Conservation (phyloP, 192 early-diverging fungal genomes). For the Entophlyctis helioformis region DNA sequence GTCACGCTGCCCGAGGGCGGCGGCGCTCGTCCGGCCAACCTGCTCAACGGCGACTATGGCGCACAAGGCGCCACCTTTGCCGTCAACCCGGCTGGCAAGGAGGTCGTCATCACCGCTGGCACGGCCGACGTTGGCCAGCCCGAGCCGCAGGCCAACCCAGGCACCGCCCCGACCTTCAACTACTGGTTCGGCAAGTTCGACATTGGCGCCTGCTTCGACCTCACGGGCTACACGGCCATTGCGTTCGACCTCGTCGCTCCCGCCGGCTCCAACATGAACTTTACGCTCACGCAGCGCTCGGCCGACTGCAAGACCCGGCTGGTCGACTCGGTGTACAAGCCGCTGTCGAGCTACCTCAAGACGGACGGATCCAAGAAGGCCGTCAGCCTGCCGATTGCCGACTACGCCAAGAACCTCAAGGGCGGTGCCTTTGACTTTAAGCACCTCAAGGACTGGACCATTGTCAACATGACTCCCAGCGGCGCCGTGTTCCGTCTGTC, state of each 20-base stretch:
- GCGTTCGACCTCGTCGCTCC: conserved; percentile 19
- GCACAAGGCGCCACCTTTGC: neutral
- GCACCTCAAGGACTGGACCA: conserved; percentile 22
- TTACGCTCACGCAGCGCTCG: conserved; percentile 15
- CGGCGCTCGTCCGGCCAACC: conserved; percentile 5
- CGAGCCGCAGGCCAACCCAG: neutral
- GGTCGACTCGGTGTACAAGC: conserved; percentile 10
- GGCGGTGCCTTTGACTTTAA: conserved; percentile 9
- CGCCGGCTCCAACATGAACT: conserved; percentile 12
- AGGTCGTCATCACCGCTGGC: too few species aligned
- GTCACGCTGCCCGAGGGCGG: conserved; percentile 2
- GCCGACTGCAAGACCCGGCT: conserved; percentile 9
- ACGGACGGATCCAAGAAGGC: conserved; percentile 7
- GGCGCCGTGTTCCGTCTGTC: conserved; percentile 2
- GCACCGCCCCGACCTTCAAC: neutral
- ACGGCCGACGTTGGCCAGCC: too few species aligned
- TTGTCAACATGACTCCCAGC: too few species aligned
- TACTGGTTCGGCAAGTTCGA: conserved; percentile 24
- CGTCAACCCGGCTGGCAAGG: too few species aligned
- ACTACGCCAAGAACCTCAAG: conserved; percentile 3
- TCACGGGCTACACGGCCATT: conserved; percentile 10
- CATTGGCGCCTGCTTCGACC: too few species aligned
- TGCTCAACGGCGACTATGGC: conserved; percentile 15
- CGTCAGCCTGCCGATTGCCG: conserved; percentile 9
- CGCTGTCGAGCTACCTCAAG: conserved; percentile 11